Conservation (phyloP, 257 asterid species). For the Anisodus tanguticus region DNA sequence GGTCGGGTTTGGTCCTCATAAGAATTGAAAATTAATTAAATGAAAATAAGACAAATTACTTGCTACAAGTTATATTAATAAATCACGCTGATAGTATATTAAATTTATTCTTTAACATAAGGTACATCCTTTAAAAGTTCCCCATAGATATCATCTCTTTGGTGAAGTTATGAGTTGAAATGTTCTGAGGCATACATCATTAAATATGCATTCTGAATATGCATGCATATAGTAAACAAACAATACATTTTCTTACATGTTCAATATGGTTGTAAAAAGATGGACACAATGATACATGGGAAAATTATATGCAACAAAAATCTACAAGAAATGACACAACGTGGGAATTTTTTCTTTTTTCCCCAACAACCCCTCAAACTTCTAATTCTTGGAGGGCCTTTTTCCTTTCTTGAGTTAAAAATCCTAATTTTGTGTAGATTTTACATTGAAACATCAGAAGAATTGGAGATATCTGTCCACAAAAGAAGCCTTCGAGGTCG, state of each 20-base stretch:
- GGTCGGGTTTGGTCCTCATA: no score
- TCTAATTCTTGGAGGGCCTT: not conserved
- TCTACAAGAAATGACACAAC: not conserved
- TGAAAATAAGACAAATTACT: no score
- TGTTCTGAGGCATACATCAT: not conserved
- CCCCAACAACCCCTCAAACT: not conserved
- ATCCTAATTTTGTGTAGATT: not conserved
- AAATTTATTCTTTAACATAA: no score
- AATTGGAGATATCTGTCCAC: constrained; percentile 71
- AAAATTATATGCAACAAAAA: not conserved
- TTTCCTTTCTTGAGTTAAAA: not conserved
- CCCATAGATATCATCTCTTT: no score
- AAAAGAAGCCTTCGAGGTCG: constrained; percentile 87
- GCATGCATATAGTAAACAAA: not conserved
- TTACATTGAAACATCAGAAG: constrained; percentile 49
- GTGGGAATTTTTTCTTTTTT: not conserved
- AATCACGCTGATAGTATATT: no score
- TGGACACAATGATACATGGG: not conserved
- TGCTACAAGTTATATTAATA: no score
- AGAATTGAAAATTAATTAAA: no score
- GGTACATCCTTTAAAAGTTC: no score
- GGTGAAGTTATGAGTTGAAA: no score
- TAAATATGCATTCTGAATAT: no score
- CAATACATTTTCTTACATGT: not conserved
- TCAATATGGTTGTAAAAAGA: not conserved